These are phyloP conservation scores for Kuraishia capsulata DNA, from an alignment of 805 yeast genomes.

Conservation along the genomic window DNA sequence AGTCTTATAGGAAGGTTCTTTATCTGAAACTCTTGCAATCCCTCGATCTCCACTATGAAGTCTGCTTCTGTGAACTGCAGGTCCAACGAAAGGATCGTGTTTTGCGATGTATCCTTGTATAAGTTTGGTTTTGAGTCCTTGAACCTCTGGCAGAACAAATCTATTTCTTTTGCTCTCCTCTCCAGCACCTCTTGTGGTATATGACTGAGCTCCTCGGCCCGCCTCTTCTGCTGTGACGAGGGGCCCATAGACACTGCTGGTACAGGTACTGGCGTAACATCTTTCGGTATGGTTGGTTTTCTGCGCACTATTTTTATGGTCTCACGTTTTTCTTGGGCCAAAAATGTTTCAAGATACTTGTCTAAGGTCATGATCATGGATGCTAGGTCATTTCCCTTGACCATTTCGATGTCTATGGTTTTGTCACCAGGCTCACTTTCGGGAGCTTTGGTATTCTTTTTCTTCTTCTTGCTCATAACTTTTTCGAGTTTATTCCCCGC, in stretches of 20 bases:
- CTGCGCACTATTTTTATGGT: slow-evolving; percentile 49
- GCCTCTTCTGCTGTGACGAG: slow-evolving; percentile 2
- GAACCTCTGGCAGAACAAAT: slow-evolving; percentile 17
- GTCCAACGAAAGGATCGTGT: slow-evolving; percentile 17
- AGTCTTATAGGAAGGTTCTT: slow-evolving; percentile 17
- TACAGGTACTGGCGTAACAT: background rate
- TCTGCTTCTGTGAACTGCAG: slow-evolving; percentile 16
- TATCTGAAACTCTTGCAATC: slow-evolving; percentile 15
- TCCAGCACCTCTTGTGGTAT: slow-evolving; percentile 6
- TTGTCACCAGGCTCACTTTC: slow-evolving; percentile 12
- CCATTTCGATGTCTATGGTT: slow-evolving; percentile 24
- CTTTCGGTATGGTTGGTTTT: slow-evolving; percentile 7
- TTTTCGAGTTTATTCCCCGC: slow-evolving; percentile 13
- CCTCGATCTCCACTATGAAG: slow-evolving; percentile 21
- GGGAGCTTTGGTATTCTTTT: background rate
- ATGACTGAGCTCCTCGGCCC: background rate
- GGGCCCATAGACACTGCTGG: background rate
- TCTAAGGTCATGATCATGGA: slow-evolving; percentile 50
- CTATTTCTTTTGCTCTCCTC: slow-evolving; percentile 15
- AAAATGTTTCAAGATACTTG: slow-evolving; percentile 45
- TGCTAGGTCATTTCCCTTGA: slow-evolving; percentile 40
- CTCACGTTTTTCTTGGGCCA: slow-evolving; percentile 49
- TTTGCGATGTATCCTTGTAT: slow-evolving; percentile 19
- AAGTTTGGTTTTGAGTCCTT: slow-evolving; percentile 10
- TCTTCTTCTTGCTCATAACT: slow-evolving; percentile 2